These are phyloP conservation scores for Alternaria novae-zelandiae DNA, from an alignment of 2,329 filamentous ascomycete species.

Conservation along the genomic window DNA sequence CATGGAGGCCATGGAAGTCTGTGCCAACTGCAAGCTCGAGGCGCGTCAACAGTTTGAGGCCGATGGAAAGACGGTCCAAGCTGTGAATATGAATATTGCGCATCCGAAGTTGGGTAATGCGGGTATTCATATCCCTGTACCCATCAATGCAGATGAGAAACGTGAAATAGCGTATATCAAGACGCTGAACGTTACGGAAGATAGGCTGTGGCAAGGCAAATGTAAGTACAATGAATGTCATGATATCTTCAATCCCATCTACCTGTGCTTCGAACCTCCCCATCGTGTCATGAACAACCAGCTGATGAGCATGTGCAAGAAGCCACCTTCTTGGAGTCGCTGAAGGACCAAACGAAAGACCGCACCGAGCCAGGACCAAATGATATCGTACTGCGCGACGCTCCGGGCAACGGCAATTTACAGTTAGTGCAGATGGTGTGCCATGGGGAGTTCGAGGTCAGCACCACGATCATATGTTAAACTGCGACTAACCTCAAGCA, in stretches of 20 bases:
- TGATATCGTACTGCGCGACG: constrained; percentile 63
- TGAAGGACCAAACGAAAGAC: constrained; percentile 63
- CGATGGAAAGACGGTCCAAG: constrained; percentile 59
- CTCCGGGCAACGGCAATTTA: constrained; percentile 73
- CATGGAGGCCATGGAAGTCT: constrained; percentile 73
- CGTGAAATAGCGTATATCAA: constrained; percentile 73
- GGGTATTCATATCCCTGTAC: constrained; percentile 69
- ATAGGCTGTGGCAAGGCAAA: constrained; percentile 81
- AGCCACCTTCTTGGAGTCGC: constrained; percentile 61
- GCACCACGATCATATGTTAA: neutral
- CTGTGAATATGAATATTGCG: constrained; percentile 72
- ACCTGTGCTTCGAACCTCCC: neutral
- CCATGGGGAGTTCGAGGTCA: constrained; percentile 76
- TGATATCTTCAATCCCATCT: neutral
- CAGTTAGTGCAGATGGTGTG: constrained; percentile 91
- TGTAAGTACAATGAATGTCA: constrained; percentile 49
- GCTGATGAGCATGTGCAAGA: constrained; percentile 56
- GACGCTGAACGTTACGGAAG: constrained; percentile 68
- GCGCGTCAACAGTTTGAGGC: constrained; percentile 60
- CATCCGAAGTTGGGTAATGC: constrained; percentile 77
- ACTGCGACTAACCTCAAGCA: constrained; percentile 44
- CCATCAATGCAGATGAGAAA: constrained; percentile 64
- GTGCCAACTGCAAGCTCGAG: constrained; percentile 54
- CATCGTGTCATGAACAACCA: neutral
- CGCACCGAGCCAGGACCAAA: constrained; percentile 15